Percentiles rank a stretch among this genome's conserved stretches.
These are phyloP conservation scores for Astrocystis sublimbata DNA, from an alignment of 495 filamentous ascomycete genomes.

Conservation along the genomic window DNA sequence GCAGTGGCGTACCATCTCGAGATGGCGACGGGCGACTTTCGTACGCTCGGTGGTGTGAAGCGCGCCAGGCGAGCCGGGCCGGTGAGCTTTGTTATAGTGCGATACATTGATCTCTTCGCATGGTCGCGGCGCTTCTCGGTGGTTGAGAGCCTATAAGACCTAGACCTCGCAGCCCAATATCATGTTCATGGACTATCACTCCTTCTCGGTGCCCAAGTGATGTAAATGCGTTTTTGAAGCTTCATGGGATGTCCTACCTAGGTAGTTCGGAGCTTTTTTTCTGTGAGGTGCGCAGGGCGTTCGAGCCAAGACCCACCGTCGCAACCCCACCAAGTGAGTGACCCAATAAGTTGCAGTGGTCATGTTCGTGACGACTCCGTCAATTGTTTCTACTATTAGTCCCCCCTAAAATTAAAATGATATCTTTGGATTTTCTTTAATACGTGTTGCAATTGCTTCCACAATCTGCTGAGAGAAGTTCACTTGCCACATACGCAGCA, in stretches of 20 bases:
- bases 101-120: slow-evolving; percentile 29
- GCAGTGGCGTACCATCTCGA: slow-evolving; percentile 30
- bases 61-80: slow-evolving; percentile 23
- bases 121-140: slow-evolving; percentile 11
- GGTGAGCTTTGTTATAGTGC: slow-evolving; percentile 22
- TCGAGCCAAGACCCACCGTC: background rate
- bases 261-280: background rate
- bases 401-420: too few species aligned
- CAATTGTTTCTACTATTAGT: too few species aligned
- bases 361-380: too few species aligned
- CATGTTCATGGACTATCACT: background rate
- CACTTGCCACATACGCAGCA: too few species aligned
- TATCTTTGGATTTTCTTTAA: too few species aligned
- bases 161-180: background rate
- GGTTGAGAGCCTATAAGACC: background rate
- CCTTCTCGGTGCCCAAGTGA: background rate
- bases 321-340: background rate
- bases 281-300: background rate
- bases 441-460: too few species aligned
- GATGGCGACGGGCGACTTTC: slow-evolving; percentile 2
- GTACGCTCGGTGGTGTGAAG: slow-evolving; percentile 3
- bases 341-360: background rate
- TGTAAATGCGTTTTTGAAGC: background rate
- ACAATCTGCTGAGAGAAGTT: too few species aligned
- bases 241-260: background rate